Conservation (phyloP, 495 filamentous ascomycete genomes). For the Bacidia rubella region DNA sequence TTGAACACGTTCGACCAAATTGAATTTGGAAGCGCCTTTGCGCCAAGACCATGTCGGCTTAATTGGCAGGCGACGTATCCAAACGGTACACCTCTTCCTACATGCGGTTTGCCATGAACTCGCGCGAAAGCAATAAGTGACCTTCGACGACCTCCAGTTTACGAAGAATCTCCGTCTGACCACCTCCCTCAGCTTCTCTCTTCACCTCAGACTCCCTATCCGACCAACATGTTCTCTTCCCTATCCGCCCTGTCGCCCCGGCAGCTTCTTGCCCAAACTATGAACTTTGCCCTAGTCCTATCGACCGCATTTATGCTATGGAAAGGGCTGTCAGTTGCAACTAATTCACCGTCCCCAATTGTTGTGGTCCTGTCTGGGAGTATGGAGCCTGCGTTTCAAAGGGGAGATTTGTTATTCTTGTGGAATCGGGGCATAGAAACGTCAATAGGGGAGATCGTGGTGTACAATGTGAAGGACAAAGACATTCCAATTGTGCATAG, state of each 20-base stretch:
- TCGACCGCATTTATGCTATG: slow-evolving; percentile 96
- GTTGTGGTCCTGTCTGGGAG: slow-evolving; percentile 88
- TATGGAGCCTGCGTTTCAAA: slow-evolving; percentile 96
- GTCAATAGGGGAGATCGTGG: slow-evolving; percentile 76
- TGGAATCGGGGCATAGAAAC: slow-evolving; percentile 80
- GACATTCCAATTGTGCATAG: slow-evolving; percentile 93
- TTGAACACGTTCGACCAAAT: too few relatives aligned
- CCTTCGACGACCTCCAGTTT: too few relatives aligned
- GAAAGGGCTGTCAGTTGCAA: slow-evolving; percentile 82
- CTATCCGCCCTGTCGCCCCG: slow-evolving; percentile 59
- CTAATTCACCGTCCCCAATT: slow-evolving; percentile 82
- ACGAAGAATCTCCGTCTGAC: too few relatives aligned
- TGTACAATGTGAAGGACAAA: slow-evolving; percentile 86
- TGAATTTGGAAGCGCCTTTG: too few relatives aligned
- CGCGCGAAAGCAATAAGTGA: too few relatives aligned
- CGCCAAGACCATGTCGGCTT: too few relatives aligned
- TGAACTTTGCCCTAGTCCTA: slow-evolving; percentile 92
- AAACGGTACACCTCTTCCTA: too few relatives aligned
- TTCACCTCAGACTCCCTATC: too few relatives aligned
- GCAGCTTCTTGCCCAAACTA: slow-evolving; percentile 71
- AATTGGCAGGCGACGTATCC: too few relatives aligned
- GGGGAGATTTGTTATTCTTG: slow-evolving; percentile 83
- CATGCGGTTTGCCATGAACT: too few relatives aligned
- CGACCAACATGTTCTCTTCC: slow-evolving; percentile 53
- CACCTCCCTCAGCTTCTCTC: too few relatives aligned